Evolutionary conservation across 1,284 basidiomycete species (phyloP).

Genomic region (Tylopilus sp.): DNA sequence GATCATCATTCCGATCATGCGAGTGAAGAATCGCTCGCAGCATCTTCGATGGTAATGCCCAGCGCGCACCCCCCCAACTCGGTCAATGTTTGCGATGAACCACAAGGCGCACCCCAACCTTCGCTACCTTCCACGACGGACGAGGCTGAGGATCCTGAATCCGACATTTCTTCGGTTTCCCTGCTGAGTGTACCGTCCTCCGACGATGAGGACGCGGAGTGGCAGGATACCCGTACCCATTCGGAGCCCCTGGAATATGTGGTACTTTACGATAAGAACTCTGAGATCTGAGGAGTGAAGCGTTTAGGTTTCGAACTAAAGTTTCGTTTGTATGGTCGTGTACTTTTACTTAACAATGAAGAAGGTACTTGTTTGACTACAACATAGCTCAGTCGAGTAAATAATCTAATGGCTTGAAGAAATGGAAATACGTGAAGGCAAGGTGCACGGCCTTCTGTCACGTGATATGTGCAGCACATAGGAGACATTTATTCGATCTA

Average conservation of each 20-base stretch:
- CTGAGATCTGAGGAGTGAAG: conserved; percentile 50
- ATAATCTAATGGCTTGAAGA: too few relatives aligned
- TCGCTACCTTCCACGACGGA: conserved; percentile 38
- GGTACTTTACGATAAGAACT: conserved; percentile 61
- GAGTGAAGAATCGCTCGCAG: conserved; percentile 50
- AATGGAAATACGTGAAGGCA: too few relatives aligned
- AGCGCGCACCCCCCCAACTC: conserved; percentile 32
- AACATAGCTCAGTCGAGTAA: too few relatives aligned
- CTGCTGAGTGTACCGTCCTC: conserved; percentile 55
- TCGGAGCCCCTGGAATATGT: conserved; percentile 56
- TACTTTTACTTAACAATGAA: background rate
- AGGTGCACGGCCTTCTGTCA: conserved; percentile 1
- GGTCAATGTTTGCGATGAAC: conserved; percentile 5
- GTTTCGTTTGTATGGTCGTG: background rate
- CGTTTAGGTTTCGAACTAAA: background rate
- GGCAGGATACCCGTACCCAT: conserved; percentile 55
- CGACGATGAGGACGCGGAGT: conserved; percentile 48
- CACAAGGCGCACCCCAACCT: conserved; percentile 5
- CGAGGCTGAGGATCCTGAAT: conserved; percentile 48
- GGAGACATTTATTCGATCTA: background rate
- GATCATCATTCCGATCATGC: conserved; percentile 42
- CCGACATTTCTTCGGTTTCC: conserved; percentile 53
- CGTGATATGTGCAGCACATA: conserved; percentile 12
- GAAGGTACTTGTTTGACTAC: too few relatives aligned
- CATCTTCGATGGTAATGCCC: conserved; percentile 73